Evolutionary conservation across 148 eudicot species (phyloP).

Genomic region (Fagopyrum homotropicum): DNA sequence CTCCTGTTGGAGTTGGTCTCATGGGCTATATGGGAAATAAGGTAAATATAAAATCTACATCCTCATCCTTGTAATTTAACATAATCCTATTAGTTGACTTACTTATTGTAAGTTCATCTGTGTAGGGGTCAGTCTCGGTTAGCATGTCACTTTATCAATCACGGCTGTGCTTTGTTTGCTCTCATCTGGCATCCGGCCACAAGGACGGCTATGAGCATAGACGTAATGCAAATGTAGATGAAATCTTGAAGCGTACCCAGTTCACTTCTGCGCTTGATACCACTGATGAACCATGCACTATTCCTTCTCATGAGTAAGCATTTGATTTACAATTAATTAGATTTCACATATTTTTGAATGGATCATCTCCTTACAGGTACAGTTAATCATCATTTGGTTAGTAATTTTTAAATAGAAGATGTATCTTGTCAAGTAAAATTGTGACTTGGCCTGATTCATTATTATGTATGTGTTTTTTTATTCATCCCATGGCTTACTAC

Average conservation of each 20-base stretch:
- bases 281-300: slow-evolving; percentile 51
- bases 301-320: slow-evolving; percentile 90
- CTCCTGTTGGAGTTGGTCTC: slow-evolving; percentile 88
- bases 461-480: not conserved
- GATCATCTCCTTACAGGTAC: not conserved
- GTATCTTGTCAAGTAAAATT: too few species aligned
- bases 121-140: slow-evolving; percentile 87
- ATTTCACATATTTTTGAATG: not conserved
- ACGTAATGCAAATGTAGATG: slow-evolving; percentile 76
- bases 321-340: not conserved
- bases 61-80: not conserved
- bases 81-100: not conserved
- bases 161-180: slow-evolving; percentile 82
- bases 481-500: not conserved
- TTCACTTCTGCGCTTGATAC: slow-evolving; percentile 52
- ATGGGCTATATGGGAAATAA: slow-evolving; percentile 99
- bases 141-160: slow-evolving; percentile 86
- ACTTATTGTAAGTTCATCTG: slow-evolving; percentile 6
- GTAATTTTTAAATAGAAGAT: too few species aligned
- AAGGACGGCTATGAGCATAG: slow-evolving; percentile 69
- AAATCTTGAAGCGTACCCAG: slow-evolving; percentile 68
- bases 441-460: too few species aligned
- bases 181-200: slow-evolving; percentile 81
- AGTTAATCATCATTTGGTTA: too few species aligned
- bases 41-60: slow-evolving; percentile 31